phyloP scores from a whole-genome alignment of 108 stramenopile genomes.

The Thalassiosira profunda region DNA sequence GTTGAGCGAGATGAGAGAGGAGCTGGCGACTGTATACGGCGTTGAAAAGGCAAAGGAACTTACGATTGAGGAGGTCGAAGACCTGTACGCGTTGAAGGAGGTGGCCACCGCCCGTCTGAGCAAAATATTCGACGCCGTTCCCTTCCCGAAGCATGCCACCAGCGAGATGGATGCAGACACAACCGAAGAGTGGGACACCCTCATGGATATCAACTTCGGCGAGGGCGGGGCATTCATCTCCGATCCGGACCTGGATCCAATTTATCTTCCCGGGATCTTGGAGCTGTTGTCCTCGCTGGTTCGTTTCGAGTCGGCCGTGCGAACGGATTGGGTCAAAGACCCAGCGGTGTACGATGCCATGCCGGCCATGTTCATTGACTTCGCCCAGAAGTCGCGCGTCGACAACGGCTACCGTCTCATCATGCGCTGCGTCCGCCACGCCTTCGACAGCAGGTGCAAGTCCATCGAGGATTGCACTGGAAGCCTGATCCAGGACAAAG shows the following conservation, averaged over 20 bases:
- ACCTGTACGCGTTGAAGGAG: background rate
- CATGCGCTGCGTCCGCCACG: slow-evolving; percentile 11
- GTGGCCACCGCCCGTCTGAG: background rate
- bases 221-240: slow-evolving; percentile 9
- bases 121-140: background rate
- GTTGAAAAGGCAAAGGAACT: slow-evolving; percentile 4
- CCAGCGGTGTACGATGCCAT: slow-evolving; percentile 13
- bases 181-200: slow-evolving; percentile 12
- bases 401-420: slow-evolving; percentile 14
- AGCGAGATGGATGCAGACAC: background rate
- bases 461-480: slow-evolving; percentile 1
- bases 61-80: slow-evolving; percentile 2
- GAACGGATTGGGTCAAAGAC: slow-evolving; percentile 16
- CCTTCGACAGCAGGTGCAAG: slow-evolving; percentile 13
- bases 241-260: slow-evolving; percentile 3
- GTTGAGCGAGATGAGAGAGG: background rate
- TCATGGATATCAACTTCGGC: slow-evolving; percentile 18
- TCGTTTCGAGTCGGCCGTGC: slow-evolving; percentile 2
- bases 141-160: background rate
- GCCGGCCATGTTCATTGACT: slow-evolving; percentile 18
- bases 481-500: slow-evolving; percentile 9
- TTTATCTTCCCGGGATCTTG: slow-evolving; percentile 3
- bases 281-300: slow-evolving; percentile 16
- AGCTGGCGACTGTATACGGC: slow-evolving; percentile 4
- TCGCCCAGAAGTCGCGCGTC: slow-evolving; percentile 5